phyloP scores from a whole-genome alignment of 1,139 yeast genomes.

The Hansenula lynferdii region DNA sequence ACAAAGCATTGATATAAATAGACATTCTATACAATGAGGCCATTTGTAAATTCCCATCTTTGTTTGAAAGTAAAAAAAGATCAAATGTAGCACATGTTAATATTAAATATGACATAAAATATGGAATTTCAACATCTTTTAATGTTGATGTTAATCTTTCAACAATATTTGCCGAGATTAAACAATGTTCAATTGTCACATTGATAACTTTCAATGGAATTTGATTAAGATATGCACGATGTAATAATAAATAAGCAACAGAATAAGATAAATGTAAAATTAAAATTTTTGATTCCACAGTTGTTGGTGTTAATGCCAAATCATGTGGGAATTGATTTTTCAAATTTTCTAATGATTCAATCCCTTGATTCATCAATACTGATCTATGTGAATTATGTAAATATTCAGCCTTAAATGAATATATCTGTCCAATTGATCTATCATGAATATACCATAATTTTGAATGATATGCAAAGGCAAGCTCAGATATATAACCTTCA shows the following conservation, averaged over 20 bases:
- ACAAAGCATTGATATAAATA: constrained; percentile 18
- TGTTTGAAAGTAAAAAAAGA: constrained; percentile 22
- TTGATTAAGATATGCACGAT: constrained; percentile 24
- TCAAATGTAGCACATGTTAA: constrained; percentile 27
- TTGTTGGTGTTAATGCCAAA: not conserved
- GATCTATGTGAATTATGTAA: constrained; percentile 18
- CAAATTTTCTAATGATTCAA: constrained; percentile 11
- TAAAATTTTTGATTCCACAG: constrained; percentile 10
- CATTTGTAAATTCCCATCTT: constrained; percentile 14
- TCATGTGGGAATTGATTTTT: constrained; percentile 9
- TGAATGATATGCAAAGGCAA: constrained; percentile 21
- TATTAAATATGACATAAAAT: constrained; percentile 23
- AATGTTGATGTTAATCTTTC: constrained; percentile 6
- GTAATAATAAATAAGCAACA: constrained; percentile 21
- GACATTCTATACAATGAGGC: constrained; percentile 15
- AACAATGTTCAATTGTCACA: constrained; percentile 17
- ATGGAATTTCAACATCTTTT: constrained; percentile 18
- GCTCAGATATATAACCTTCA: constrained; percentile 14
- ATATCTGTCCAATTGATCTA: constrained; percentile 24
- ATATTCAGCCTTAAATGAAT: constrained; percentile 22
- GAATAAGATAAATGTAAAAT: constrained; percentile 18
- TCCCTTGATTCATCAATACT: constrained; percentile 16
- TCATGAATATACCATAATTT: constrained; percentile 27
- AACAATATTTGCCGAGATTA: constrained; percentile 17
- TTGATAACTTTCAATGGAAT: constrained; percentile 22